Percentiles rank a stretch among this genome's conserved stretches.
Conservation (phyloP, 257 asterid genomes). For the Penstemon newberryi region DNA sequence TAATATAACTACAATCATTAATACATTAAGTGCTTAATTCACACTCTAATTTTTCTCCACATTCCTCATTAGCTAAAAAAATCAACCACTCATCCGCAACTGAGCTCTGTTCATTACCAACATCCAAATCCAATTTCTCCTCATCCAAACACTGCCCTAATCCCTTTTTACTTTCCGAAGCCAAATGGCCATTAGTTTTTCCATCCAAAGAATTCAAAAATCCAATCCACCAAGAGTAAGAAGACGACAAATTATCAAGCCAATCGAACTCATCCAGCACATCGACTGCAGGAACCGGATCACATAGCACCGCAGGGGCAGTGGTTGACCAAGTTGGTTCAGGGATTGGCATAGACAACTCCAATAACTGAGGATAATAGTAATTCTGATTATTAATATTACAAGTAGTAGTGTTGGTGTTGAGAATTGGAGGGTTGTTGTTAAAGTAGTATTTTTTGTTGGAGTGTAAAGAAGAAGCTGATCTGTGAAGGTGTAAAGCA, state of each 20-base stretch:
- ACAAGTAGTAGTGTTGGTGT: neutral
- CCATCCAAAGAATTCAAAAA: slow-evolving; percentile 41
- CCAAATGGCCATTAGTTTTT: slow-evolving; percentile 13
- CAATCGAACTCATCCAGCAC: slow-evolving; percentile 33
- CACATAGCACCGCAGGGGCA: slow-evolving; percentile 32
- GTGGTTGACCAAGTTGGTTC: slow-evolving; percentile 50
- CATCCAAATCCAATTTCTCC: neutral
- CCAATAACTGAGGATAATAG: slow-evolving; percentile 30
- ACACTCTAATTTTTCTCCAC: slow-evolving; percentile 1
- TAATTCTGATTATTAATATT: neutral
- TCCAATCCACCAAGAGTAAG: slow-evolving; percentile 45
- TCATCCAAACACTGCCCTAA: slow-evolving; percentile 17
- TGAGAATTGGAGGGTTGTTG: slow-evolving; percentile 5
- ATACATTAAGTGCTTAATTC: too few species aligned
- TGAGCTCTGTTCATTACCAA: neutral
- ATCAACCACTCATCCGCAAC: slow-evolving; percentile 40
- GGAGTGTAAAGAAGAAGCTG: slow-evolving; percentile 4
- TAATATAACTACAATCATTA: too few species aligned
- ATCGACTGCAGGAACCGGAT: slow-evolving; percentile 23
- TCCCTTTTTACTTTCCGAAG: slow-evolving; percentile 12
- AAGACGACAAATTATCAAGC: slow-evolving; percentile 29
- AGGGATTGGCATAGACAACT: slow-evolving; percentile 31
- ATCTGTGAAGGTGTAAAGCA: slow-evolving; percentile 41
- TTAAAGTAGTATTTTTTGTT: neutral
- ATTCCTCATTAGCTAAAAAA: slow-evolving; percentile 25